Evolutionary conservation across 306 rosid species (phyloP).

Genomic region (Gillenia trifoliata): DNA sequence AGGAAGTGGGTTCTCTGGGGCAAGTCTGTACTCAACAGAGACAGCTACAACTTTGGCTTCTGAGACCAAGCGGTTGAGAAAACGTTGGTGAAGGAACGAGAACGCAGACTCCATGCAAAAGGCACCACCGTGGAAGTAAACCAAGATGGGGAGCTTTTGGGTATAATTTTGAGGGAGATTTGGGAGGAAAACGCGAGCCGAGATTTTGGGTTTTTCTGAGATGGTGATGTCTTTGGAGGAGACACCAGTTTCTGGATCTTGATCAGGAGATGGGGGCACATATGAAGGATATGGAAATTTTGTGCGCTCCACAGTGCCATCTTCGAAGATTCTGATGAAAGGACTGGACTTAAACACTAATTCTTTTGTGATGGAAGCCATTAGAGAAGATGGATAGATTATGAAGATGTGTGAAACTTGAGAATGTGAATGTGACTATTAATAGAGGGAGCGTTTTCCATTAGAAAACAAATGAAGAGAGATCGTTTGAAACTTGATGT

Average conservation of each 20-base stretch:
- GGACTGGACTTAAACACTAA: constrained; percentile 30
- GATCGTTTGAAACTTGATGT: background rate
- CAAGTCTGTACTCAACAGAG: constrained; percentile 49
- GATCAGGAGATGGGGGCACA: constrained; percentile 27
- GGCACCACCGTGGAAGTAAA: constrained; percentile 46
- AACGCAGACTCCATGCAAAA: constrained; percentile 36
- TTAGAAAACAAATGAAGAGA: background rate
- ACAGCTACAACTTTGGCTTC: constrained; percentile 31
- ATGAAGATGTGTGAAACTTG: background rate
- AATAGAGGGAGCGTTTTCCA: background rate
- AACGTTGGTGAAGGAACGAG: constrained; percentile 33
- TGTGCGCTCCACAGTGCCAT: constrained; percentile 45
- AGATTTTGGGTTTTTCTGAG: constrained; percentile 34
- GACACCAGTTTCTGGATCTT: constrained; percentile 34
- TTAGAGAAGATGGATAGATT: background rate
- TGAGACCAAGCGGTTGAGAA: constrained; percentile 38
- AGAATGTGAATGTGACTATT: background rate
- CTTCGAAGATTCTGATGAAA: constrained; percentile 33
- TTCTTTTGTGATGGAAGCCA: constrained; percentile 22
- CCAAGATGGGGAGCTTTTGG: constrained; percentile 35
- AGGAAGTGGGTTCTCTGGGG: constrained; percentile 42
- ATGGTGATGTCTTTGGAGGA: constrained; percentile 48
- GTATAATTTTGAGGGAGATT: background rate
- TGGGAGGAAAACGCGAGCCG: constrained; percentile 47
- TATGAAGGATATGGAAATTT: constrained; percentile 1